phyloP scores from a whole-genome alignment of 2,329 filamentous ascomycete species.

The Ramichloridium luteum region DNA sequence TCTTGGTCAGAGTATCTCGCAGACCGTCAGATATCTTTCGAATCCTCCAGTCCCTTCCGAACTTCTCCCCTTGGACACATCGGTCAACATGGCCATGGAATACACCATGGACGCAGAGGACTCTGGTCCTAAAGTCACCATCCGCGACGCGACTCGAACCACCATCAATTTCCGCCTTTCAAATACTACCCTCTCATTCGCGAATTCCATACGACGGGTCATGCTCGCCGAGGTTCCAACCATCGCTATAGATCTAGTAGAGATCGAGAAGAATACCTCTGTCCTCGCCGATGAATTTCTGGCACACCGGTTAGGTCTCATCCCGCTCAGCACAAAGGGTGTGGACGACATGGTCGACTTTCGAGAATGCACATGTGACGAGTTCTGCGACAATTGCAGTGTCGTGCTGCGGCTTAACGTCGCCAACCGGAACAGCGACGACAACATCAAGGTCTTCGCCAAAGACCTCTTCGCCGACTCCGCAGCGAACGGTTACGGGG shows the following conservation, averaged over 20 bases:
- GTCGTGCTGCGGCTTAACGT: constrained; percentile 76
- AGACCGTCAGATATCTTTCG: too few relatives aligned
- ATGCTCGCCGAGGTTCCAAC: constrained; percentile 92
- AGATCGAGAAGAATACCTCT: constrained; percentile 87
- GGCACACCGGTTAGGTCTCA: constrained; percentile 77
- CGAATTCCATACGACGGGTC: constrained; percentile 80
- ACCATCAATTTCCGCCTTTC: constrained; percentile 86
- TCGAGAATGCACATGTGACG: constrained; percentile 92
- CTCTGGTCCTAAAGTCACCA: constrained; percentile 27
- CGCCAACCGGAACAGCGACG: constrained; percentile 54
- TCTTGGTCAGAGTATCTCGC: too few relatives aligned
- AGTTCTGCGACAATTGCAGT: constrained; percentile 85
- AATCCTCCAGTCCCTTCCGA: too few relatives aligned
- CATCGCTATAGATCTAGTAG: constrained; percentile 86
- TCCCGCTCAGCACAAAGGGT: constrained; percentile 75
- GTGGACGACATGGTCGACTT: constrained; percentile 74
- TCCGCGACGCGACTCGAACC: constrained; percentile 47
- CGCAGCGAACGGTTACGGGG: constrained; percentile 66
- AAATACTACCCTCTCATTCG: constrained; percentile 79
- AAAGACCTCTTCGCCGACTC: constrained; percentile 61
- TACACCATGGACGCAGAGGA: constrained; percentile 12
- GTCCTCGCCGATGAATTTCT: constrained; percentile 95
- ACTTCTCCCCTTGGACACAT: too few relatives aligned
- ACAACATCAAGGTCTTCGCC: constrained; percentile 89
- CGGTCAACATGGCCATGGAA: not conserved